Evolutionary conservation across 345 rosid species (phyloP), one percentile per base, ranked within the genome.

Genomic region (Populus pruinosa): DNA sequence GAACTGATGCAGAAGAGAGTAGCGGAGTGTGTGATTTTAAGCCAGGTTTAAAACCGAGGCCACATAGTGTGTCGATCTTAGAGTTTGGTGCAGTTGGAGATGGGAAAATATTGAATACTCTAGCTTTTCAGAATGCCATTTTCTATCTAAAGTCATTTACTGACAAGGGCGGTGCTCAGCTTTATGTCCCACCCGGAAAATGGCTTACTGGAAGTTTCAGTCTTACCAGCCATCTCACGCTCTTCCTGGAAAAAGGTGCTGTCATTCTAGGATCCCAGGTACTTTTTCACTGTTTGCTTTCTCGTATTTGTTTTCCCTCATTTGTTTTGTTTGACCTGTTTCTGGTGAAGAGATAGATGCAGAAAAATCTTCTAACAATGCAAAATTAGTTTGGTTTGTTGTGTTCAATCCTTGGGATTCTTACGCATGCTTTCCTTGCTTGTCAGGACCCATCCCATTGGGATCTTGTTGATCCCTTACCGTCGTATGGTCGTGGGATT

Each of bases 91-190:
- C 98, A 44, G 96, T 92, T 38, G 99, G 97, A 68, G 97, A 95
- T 38, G 93, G 98, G 41, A 93, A 91, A 82, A 81, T 89, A 6
- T 77, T 92, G 76, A 95, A 93, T 76, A 93, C 98, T 17, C 70
- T 95, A 61, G 96, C 99, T 39, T 93, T 95, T 76, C 97, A 93
- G 41, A 95, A 95, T 80, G 99, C 99, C 66, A 84, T 95, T 73
- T 95, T 95, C 87, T 95, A 93, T 80, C 91, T 92, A 35, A 95
- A 95, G 85, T 95, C 99, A 1, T 95, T 95, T 64, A 93, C 98
- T 0, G 98, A 95, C 77, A 95, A 95, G 81, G 99, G 99, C 18
- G 99, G 99, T 33, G 99, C 99, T 62, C 97, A 95, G 88, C 97
- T 95, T 36, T 95, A 95, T 56, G 92, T 95, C 62, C 96, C 99